Evolutionary conservation across 345 rosid genomes (phyloP).

Genomic region (Theobroma cacao): DNA sequence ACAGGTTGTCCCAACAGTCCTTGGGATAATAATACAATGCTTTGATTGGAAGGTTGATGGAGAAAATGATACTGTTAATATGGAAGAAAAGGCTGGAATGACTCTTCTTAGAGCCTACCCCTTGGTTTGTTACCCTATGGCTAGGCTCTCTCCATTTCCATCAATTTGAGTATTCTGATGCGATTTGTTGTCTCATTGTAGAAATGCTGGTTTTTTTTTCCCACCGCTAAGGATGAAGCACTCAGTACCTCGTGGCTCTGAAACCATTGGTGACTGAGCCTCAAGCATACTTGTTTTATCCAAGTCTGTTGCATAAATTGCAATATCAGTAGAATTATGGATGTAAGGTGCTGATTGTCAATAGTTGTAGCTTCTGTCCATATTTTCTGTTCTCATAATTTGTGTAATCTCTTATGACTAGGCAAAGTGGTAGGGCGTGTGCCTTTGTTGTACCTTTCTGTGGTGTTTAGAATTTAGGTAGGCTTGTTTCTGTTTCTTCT

Average conservation of each 20-base stretch:
- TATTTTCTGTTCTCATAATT: neutral
- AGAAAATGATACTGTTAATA: conserved; percentile 37
- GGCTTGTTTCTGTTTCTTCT: neutral
- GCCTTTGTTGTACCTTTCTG: neutral
- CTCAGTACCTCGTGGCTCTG: neutral
- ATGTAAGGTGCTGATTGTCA: neutral
- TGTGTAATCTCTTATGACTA: neutral
- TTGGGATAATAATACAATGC: conserved; percentile 29
- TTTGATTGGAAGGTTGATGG: conserved; percentile 29
- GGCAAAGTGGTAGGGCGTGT: neutral
- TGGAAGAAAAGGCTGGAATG: conserved; percentile 57
- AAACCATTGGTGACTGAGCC: neutral
- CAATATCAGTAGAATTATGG: neutral
- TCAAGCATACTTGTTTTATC: neutral
- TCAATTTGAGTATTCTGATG: neutral
- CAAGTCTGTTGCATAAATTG: neutral
- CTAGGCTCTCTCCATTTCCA: conserved; percentile 36
- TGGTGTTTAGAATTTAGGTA: neutral
- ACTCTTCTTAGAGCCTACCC: conserved; percentile 55
- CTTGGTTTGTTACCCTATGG: conserved; percentile 46
- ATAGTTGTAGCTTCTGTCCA: neutral
- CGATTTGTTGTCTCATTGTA: neutral
- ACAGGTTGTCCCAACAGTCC: conserved; percentile 18
- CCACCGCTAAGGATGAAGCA: neutral
- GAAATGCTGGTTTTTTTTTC: neutral